Evolutionary conservation across 202 grass and related monocot genomes (phyloP).

Genomic region (Digitaria exilis): DNA sequence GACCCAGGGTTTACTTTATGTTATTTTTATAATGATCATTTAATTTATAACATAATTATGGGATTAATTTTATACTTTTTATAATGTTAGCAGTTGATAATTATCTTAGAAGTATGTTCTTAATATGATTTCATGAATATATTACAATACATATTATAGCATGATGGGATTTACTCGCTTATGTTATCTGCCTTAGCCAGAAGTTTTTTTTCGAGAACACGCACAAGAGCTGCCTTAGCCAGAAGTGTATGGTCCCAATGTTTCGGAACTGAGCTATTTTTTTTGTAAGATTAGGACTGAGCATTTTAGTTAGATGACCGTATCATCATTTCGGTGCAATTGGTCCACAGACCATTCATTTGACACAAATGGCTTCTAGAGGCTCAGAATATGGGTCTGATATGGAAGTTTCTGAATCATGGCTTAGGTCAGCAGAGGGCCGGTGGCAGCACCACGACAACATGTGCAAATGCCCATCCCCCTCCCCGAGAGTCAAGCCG

Average conservation of each 20-base stretch:
- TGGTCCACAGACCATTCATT: background rate
- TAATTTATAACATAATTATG: no score
- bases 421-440: background rate
- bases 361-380: background rate
- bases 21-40: no score
- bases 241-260: background rate
- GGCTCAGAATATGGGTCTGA: background rate
- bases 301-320: background rate
- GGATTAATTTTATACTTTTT: no score
- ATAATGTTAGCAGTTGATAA: no score
- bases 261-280: background rate
- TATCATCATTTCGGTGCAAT: background rate
- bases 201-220: no score
- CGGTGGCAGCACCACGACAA: background rate
- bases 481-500: background rate
- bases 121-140: background rate
- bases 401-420: constrained; percentile 7
- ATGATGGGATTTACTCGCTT: background rate
- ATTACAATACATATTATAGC: background rate
- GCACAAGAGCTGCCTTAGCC: no score
- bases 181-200: background rate
- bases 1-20: no score
- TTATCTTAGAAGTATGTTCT: background rate
- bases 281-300: no score
- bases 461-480: background rate